A percentile compares a stretch with the other conserved stretches of the same genome.
phyloP scores from a whole-genome alignment of 148 eudicot species.

The Rhododendron mucronatum region DNA sequence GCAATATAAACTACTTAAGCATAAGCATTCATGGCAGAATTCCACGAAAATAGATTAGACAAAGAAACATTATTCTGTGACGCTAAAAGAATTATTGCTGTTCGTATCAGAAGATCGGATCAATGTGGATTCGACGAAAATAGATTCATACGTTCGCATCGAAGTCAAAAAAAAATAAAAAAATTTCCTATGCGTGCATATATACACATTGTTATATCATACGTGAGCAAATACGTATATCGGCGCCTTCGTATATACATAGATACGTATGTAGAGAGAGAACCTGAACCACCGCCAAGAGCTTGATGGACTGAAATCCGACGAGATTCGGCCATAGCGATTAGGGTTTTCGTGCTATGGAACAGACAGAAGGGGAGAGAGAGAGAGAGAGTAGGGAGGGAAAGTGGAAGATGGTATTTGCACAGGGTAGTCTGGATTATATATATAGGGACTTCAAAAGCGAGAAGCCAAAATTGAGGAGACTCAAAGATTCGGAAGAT shows the following conservation, averaged over 20 bases:
- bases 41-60: background rate
- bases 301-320: constrained; percentile 61
- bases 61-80: background rate
- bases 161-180: background rate
- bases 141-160: background rate
- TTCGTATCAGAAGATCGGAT: constrained; percentile 5
- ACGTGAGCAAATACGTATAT: background rate
- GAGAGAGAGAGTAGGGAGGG: background rate
- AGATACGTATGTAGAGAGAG: constrained; percentile 1
- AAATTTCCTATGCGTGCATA: background rate
- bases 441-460: background rate
- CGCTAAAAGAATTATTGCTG: background rate
- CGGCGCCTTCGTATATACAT: background rate
- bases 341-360: constrained; percentile 23
- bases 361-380: background rate
- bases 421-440: background rate
- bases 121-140: background rate
- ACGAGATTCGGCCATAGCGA: constrained; percentile 62
- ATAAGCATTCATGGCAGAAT: background rate
- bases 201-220: background rate
- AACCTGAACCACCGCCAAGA: constrained; percentile 82
- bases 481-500: no score
- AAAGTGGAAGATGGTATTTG: background rate
- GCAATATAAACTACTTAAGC: background rate
- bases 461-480: background rate